phyloP scores from a whole-genome alignment of 202 grass and related monocot genomes.

The Saccharum hybrid region DNA sequence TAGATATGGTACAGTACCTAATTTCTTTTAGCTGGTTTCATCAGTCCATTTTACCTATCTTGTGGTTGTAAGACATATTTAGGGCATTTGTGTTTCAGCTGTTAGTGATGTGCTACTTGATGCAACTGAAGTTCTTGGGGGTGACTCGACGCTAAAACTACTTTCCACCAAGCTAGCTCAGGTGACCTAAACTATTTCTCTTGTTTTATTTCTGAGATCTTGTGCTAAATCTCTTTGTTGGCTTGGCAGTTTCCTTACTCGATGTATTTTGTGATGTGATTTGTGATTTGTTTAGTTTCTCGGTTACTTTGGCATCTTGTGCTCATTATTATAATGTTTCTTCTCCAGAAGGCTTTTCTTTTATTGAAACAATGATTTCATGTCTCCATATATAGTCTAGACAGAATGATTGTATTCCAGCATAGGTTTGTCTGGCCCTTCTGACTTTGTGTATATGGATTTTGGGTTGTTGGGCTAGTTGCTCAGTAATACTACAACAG shows the following conservation, averaged over 20 bases:
- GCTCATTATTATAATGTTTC: slow-evolving; percentile 11
- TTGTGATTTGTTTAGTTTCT: slow-evolving; percentile 1
- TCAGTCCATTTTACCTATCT: slow-evolving; percentile 38
- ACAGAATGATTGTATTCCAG: slow-evolving; percentile 4
- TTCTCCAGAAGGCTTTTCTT: slow-evolving; percentile 14
- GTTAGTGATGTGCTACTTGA: slow-evolving; percentile 91
- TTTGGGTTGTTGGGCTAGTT: background rate
- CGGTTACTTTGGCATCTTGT: slow-evolving; percentile 19
- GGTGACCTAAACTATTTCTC: slow-evolving; percentile 50
- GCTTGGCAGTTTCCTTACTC: slow-evolving; percentile 16
- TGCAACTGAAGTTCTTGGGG: slow-evolving; percentile 91
- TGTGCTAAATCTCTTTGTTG: slow-evolving; percentile 16
- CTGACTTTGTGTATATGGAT: slow-evolving; percentile 16
- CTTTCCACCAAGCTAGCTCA: slow-evolving; percentile 83
- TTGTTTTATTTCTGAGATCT: slow-evolving; percentile 33
- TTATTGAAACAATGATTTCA: background rate
- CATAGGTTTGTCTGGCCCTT: background rate
- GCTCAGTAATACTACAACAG: background rate
- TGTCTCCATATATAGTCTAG: background rate
- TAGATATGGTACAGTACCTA: slow-evolving; percentile 68
- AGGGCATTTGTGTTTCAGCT: slow-evolving; percentile 55
- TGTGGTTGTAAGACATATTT: slow-evolving; percentile 26
- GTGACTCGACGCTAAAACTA: slow-evolving; percentile 74
- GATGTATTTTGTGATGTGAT: slow-evolving; percentile 3
- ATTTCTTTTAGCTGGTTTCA: slow-evolving; percentile 33